Evolutionary conservation across 306 rosid genomes (phyloP).

Genomic region (Prunus mira): DNA sequence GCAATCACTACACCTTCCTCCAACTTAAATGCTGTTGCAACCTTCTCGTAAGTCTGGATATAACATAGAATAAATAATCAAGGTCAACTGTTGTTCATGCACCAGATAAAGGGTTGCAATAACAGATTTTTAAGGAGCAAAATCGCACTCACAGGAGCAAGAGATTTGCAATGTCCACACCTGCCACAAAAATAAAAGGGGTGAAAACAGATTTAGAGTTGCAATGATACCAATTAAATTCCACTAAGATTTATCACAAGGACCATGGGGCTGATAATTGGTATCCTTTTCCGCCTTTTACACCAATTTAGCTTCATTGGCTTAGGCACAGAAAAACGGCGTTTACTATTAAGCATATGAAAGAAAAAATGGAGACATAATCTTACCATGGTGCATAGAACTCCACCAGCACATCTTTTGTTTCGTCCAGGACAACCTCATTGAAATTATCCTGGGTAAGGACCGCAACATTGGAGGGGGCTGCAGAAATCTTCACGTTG

Average conservation of each 20-base stretch:
- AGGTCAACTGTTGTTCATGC: slow-evolving; percentile 9
- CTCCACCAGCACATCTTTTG: slow-evolving; percentile 86
- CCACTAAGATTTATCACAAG: not conserved
- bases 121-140: slow-evolving; percentile 13
- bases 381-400: slow-evolving; percentile 94
- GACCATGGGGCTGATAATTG: not conserved
- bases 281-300: not conserved
- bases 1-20: slow-evolving; percentile 77
- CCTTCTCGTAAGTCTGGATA: slow-evolving; percentile 73
- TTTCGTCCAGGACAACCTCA: slow-evolving; percentile 67
- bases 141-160: slow-evolving; percentile 74
- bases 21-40: slow-evolving; percentile 68
- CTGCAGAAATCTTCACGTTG: slow-evolving; percentile 72
- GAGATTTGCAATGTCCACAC: slow-evolving; percentile 96
- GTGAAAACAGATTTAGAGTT: slow-evolving; percentile 6
- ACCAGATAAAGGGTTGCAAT: slow-evolving; percentile 14
- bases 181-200: slow-evolving; percentile 34
- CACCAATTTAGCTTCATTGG: not conserved
- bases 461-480: slow-evolving; percentile 61
- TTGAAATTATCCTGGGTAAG: slow-evolving; percentile 62
- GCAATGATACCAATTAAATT: not conserved
- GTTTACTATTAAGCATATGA: not conserved
- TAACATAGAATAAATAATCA: slow-evolving; percentile 20
- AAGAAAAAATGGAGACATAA: slow-evolving; percentile 9
- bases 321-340: not conserved